Conservation (phyloP, 2,329 filamentous ascomycete species). For the Corniculantispora saksenae region DNA sequence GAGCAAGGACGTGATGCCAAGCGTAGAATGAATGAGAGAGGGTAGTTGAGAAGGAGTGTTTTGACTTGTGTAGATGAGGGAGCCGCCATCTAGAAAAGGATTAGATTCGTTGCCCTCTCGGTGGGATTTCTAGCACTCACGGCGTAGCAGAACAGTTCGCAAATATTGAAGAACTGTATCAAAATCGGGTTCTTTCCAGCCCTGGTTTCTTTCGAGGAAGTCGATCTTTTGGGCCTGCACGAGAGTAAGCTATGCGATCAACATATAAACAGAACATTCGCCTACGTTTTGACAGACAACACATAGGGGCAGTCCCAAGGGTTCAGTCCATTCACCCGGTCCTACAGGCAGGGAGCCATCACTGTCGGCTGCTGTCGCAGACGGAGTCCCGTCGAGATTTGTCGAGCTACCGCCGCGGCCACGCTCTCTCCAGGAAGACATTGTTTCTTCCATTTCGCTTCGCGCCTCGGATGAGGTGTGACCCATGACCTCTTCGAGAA, state of each 20-base stretch:
- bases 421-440: slow-evolving; percentile 75
- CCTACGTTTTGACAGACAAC: slow-evolving; percentile 94
- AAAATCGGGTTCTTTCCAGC: slow-evolving; percentile 96
- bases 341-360: slow-evolving; percentile 76
- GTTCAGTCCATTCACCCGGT: slow-evolving; percentile 91
- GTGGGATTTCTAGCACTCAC: slow-evolving; percentile 50
- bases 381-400: slow-evolving; percentile 62
- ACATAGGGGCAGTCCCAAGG: slow-evolving; percentile 80
- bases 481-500: slow-evolving; percentile 75
- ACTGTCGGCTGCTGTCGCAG: slow-evolving; percentile 60
- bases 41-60: slow-evolving; percentile 76
- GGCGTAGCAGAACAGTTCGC: slow-evolving; percentile 83
- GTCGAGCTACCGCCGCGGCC: slow-evolving; percentile 65
- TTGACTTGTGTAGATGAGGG: slow-evolving; percentile 81
- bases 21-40: slow-evolving; percentile 77
- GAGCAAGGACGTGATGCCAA: slow-evolving; percentile 82
- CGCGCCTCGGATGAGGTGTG: slow-evolving; percentile 76
- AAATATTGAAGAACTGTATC: slow-evolving; percentile 94
- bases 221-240: slow-evolving; percentile 83
- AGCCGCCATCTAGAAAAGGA: slow-evolving; percentile 66
- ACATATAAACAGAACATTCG: slow-evolving; percentile 24
- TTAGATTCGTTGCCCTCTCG: slow-evolving; percentile 26
- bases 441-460: slow-evolving; percentile 82
- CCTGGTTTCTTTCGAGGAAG: slow-evolving; percentile 80
- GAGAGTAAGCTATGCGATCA: slow-evolving; percentile 26